These are phyloP conservation scores for Fagus crenata DNA, from an alignment of 306 rosid genomes.

Conservation along the genomic window DNA sequence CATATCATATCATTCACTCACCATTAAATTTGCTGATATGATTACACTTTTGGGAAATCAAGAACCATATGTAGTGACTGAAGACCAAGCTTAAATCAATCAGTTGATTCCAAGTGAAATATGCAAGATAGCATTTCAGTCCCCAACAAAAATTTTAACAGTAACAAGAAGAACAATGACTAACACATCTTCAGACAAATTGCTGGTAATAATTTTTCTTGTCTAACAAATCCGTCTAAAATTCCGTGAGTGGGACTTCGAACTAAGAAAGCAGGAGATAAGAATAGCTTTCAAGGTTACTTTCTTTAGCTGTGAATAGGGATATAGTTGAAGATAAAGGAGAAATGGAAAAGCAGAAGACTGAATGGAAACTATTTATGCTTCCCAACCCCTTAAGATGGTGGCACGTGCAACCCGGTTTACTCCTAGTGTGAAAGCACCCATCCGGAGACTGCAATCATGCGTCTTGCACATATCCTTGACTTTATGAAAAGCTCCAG, in stretches of 20 bases:
- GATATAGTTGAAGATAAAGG: not conserved
- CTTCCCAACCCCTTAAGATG: conserved; percentile 61
- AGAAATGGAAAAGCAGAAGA: conserved; percentile 5
- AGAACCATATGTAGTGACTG: not conserved
- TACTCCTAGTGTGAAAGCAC: conserved; percentile 57
- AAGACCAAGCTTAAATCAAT: not conserved
- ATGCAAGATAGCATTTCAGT: not conserved
- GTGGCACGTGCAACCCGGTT: conserved; percentile 60
- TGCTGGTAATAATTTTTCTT: not conserved
- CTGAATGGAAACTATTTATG: conserved; percentile 29
- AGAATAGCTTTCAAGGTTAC: conserved; percentile 2
- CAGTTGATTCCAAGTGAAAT: not conserved
- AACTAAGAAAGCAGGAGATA: not conserved
- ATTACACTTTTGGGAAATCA: not conserved
- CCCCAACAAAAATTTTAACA: not conserved
- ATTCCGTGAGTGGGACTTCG: too few species aligned
- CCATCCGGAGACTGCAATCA: conserved; percentile 57
- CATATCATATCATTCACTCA: not conserved
- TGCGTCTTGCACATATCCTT: conserved; percentile 58
- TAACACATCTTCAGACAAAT: not conserved
- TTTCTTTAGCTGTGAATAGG: not conserved
- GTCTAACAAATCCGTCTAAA: too few species aligned
- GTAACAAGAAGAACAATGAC: not conserved
- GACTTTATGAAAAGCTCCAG: conserved; percentile 46
- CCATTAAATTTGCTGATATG: not conserved